Evolutionary conservation across 495 filamentous ascomycete genomes (phyloP).

Genomic region (Tuber magnatum): DNA sequence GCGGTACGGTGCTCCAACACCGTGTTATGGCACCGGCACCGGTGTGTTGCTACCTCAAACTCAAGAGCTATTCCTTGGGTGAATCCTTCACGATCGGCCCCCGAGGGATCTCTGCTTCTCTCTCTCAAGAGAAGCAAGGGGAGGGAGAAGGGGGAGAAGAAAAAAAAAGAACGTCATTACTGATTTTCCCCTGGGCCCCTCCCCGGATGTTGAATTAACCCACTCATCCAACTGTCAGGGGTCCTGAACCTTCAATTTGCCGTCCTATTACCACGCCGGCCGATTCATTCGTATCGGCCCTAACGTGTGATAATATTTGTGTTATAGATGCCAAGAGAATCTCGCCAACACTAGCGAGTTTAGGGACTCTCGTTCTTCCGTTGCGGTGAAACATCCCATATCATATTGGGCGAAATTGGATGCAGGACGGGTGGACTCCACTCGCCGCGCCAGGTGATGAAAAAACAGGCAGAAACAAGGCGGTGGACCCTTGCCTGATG

Average conservation of each 20-base stretch:
- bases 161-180: neutral
- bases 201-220: neutral
- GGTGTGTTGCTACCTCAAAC: neutral
- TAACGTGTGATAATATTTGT: neutral
- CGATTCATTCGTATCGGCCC: neutral
- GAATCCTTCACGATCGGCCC: neutral
- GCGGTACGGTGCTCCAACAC: neutral
- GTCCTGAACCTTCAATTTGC: neutral
- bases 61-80: neutral
- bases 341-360: slow-evolving; percentile 1
- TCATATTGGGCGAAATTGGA: slow-evolving; percentile 3
- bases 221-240: neutral
- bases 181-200: neutral
- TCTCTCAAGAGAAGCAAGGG: neutral
- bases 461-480: neutral
- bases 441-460: neutral
- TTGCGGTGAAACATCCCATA: slow-evolving; percentile 1
- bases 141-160: neutral
- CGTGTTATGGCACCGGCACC: neutral
- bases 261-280: neutral
- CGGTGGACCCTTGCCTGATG: neutral
- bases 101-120: neutral
- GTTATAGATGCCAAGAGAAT: neutral
- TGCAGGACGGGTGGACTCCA: neutral
- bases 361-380: neutral